Percentiles rank a stretch among this genome's conserved stretches.
Evolutionary conservation across 2,329 filamentous ascomycete species (phyloP).

Genomic region (Pseudogymnoascus sp.): DNA sequence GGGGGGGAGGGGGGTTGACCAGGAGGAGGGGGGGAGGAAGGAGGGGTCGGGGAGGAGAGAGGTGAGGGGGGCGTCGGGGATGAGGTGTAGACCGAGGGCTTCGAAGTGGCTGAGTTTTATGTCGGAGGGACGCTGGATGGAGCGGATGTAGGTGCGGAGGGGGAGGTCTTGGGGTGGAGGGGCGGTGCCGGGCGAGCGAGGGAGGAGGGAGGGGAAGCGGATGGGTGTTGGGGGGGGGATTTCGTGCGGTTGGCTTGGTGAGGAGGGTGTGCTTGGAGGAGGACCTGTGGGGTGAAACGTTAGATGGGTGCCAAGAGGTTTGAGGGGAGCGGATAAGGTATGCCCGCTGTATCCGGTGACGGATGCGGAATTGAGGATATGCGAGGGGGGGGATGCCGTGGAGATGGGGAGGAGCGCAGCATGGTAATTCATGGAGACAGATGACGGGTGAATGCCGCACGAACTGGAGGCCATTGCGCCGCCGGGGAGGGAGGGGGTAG

Average conservation of each 20-base stretch:
- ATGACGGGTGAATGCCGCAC: background rate
- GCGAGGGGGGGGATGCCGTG: background rate
- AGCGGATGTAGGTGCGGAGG: conserved; percentile 44
- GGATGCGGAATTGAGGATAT: background rate
- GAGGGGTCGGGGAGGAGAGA: conserved; percentile 47
- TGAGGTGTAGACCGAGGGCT: conserved; percentile 50
- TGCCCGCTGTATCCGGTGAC: background rate
- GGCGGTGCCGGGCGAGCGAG: conserved; percentile 20
- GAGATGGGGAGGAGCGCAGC: background rate
- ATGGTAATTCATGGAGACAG: background rate
- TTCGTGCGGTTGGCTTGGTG: conserved; percentile 26
- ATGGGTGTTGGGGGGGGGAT: conserved; percentile 50
- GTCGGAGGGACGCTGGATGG: conserved; percentile 45
- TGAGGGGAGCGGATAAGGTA: background rate
- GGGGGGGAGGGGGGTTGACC: conserved; percentile 35
- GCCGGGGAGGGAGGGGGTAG: background rate
- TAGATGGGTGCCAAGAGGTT: background rate
- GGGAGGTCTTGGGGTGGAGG: conserved; percentile 26
- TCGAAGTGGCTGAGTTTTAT: conserved; percentile 43
- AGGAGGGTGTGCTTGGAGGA: background rate
- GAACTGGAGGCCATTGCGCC: background rate
- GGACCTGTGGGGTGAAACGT: background rate
- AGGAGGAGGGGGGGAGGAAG: conserved; percentile 44
- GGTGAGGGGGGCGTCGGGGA: conserved; percentile 39
- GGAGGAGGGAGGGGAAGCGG: conserved; percentile 39